Evolutionary conservation across 345 rosid species (phyloP), one percentile per base, ranked within the genome.

Genomic region (Linum lewisii): DNA sequence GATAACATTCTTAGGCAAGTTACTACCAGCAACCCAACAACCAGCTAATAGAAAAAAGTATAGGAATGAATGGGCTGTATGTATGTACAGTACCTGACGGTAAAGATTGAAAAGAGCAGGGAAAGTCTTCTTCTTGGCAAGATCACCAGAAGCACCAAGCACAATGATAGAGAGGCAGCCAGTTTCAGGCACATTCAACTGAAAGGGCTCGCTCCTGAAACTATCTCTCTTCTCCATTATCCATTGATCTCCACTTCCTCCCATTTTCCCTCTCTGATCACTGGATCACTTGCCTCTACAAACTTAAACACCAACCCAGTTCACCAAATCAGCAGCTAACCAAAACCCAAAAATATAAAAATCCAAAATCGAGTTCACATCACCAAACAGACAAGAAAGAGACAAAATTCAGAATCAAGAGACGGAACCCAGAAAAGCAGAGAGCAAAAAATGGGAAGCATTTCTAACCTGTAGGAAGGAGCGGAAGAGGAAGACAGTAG

Each of bases 61-160:
- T 6, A 2, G 57, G 34, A 38, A 59, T 23, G 2, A 24, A 50
- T 20, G 21, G 32, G 54, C 32, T 18, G 51, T 0, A 19, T 29
- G 11, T 50, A 51, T 53, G 32, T 32, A 16, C n/a, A 51, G n/a
- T 65, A 93, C 99, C 95, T 84, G 92, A 21, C 88, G 85, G 60
- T 78, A 87, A 47, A 90, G 93, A 74, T 87, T 66, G 84, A 82
- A 90, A 37, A 90, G 93, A 7, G 97, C 97, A 21, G 97, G 95
- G 66, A 90, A 90, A 64, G 97, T 90, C 79, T 90, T 90, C 81
- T 90, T 90, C 84, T 87, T 90, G 61, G 97, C 97, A 62, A 90
- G 94, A 83, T 90, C 97, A 73, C 97, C 95, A 67, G 95, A 87
- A 61, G 97, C 97, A 70, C 97, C 97, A 25, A 90, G 87, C 61